phyloP scores from a whole-genome alignment of 257 asterid species.

The Solanum sparsipilum region DNA sequence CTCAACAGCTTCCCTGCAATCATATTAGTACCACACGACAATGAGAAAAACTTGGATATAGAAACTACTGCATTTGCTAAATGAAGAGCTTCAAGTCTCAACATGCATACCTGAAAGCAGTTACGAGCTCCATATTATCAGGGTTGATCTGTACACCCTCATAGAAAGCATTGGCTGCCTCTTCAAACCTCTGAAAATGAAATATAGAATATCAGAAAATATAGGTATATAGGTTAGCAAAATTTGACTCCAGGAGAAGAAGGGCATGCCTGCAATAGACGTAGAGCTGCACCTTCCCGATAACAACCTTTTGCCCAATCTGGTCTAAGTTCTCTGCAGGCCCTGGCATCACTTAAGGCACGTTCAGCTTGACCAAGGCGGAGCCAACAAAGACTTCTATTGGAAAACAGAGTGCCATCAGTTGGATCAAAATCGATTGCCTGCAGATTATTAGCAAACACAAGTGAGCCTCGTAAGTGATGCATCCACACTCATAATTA shows the following conservation, averaged over 20 bases:
- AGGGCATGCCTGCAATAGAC: conserved; percentile 51
- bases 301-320: conserved; percentile 97
- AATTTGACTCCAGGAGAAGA: background rate
- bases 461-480: background rate
- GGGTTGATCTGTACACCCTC: conserved; percentile 86
- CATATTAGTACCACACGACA: background rate
- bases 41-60: background rate
- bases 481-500: background rate
- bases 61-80: background rate
- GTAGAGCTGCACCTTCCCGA: conserved; percentile 93
- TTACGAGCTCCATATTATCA: conserved; percentile 78
- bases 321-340: conserved; percentile 71
- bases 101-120: conserved; percentile 69
- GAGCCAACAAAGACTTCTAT: conserved; percentile 92
- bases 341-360: conserved; percentile 81
- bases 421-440: conserved; percentile 85
- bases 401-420: conserved; percentile 69
- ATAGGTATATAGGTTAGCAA: background rate
- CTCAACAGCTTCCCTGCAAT: conserved; percentile 86
- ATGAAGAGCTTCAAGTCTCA: background rate
- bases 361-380: conserved; percentile 85
- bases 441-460: conserved; percentile 28
- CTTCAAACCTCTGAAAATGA: conserved; percentile 68
- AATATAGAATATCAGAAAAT: background rate
- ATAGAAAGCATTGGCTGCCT: conserved; percentile 88